A percentile compares a stretch with the other conserved stretches of the same genome.
Evolutionary conservation across 441 rosid genomes (phyloP).

Genomic region (Lepidium campestre): DNA sequence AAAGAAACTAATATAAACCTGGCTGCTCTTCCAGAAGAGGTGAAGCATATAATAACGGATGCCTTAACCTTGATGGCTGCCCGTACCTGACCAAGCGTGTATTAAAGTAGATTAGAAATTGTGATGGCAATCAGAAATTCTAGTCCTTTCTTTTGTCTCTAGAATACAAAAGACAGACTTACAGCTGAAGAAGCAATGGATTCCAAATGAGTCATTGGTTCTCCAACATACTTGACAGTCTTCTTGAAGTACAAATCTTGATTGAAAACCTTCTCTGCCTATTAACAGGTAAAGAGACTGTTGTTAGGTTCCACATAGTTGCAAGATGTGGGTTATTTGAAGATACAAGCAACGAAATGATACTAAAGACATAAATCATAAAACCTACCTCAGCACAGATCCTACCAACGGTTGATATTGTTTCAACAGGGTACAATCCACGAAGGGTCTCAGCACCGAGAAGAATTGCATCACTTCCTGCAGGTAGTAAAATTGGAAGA

Average conservation of each 20-base stretch:
- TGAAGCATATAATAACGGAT: slow-evolving; percentile 85
- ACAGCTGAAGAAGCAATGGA: slow-evolving; percentile 98
- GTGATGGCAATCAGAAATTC: background rate
- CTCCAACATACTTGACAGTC: slow-evolving; percentile 90
- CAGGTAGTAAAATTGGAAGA: background rate
- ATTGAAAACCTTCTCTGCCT: slow-evolving; percentile 98
- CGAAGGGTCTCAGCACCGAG: slow-evolving; percentile 99
- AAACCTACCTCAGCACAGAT: slow-evolving; percentile 85
- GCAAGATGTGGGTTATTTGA: background rate
- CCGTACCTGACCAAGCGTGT: slow-evolving; percentile 51
- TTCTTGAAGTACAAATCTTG: slow-evolving; percentile 90
- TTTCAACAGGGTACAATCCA: slow-evolving; percentile 90
- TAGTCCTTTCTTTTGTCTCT: background rate
- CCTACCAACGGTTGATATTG: slow-evolving; percentile 82
- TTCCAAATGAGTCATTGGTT: slow-evolving; percentile 96
- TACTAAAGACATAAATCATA: background rate
- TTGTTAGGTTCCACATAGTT: background rate
- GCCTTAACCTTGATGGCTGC: slow-evolving; percentile 97
- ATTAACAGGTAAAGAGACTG: background rate
- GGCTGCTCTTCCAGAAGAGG: slow-evolving; percentile 93
- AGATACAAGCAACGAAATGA: background rate
- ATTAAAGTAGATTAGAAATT: slow-evolving; percentile 7
- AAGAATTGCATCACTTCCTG: slow-evolving; percentile 99
- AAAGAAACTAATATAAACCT: slow-evolving; percentile 37
- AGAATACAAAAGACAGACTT: slow-evolving; percentile 18